Evolutionary conservation across 108 stramenopile genomes (phyloP), one percentile per base, ranked within the genome.

Genomic region (Skeletonema potamos): DNA sequence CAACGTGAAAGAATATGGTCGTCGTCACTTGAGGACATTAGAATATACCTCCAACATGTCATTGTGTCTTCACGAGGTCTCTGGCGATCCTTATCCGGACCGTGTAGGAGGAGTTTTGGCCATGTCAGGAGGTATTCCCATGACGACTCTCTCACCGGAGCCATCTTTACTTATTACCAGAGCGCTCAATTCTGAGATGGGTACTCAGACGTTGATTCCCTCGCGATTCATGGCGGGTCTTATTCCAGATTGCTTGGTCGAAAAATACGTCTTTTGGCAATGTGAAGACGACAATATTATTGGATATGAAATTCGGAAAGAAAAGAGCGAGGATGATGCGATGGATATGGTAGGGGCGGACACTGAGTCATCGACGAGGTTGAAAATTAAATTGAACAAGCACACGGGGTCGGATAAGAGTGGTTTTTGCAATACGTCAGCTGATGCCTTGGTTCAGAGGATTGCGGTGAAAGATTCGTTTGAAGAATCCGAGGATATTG

Each of bases 201-300:
- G 97, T 32, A 82, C 84, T 1, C 95, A 98, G 64, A 91, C 85
- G 9, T 89, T 82, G 28, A 86, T 98, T 54, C 98, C 97, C 5
- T 74, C 85, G 12, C 72, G 97, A 27, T 91, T 97, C 54, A 73
- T 99, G 24, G 91, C 91, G 1, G 99, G 99, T 6, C 76, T 97
- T 10, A 57, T 99, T 11, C 99, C 99, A 22, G 86, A 89, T 44
- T 88, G 92, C 9, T 83, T 99, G 28, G 85, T 98, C n/a, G 96
- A 96, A 22, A 88, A 84, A 62, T 98, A 98, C 68, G 55, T 90
- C 20, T 98, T 98, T 73, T 99, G 99, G 99, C 98, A 98, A 62
- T 92, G 92, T 55, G 92, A 94, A 70, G 86, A 96, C 41, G 96
- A 97, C 71, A 79, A 92, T 59, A 85, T 97, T 13, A 84, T 92